Evolutionary conservation across 192 early-diverging fungal species (phyloP).

Genomic region (Umbelopsis ramanniana): DNA sequence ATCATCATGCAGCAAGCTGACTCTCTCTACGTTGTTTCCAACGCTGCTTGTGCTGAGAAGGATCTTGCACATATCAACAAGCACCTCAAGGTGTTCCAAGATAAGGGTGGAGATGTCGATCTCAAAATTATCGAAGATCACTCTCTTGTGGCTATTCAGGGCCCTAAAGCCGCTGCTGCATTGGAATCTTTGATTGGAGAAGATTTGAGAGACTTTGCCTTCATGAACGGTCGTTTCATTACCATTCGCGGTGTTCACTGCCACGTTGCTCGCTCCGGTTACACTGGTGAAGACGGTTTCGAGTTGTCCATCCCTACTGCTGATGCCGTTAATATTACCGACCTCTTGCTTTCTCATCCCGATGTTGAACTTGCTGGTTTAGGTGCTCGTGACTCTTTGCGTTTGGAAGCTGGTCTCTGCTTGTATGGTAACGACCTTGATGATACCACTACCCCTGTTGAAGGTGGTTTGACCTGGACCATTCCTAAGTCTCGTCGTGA

Average conservation of each 20-base stretch:
- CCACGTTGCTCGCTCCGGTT: conserved; percentile 94
- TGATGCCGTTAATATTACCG: conserved; percentile 70
- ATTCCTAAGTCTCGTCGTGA: conserved; percentile 82
- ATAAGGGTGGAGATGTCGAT: conserved; percentile 89
- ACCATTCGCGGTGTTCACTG: conserved; percentile 77
- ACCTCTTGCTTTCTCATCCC: conserved; percentile 67
- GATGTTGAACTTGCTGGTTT: conserved; percentile 92
- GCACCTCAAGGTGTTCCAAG: conserved; percentile 80
- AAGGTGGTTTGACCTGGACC: conserved; percentile 94
- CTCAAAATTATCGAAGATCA: conserved; percentile 85
- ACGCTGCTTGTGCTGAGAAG: conserved; percentile 97
- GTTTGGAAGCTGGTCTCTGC: conserved; percentile 96
- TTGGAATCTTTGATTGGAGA: conserved; percentile 61
- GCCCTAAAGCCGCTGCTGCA: conserved; percentile 77
- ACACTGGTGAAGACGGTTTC: conserved; percentile 99
- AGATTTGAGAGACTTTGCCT: conserved; percentile 75
- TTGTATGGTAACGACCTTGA: conserved; percentile 96
- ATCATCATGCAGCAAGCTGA: conserved; percentile 88
- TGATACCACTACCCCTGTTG: conserved; percentile 90
- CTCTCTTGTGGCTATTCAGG: conserved; percentile 92
- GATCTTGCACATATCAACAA: conserved; percentile 88
- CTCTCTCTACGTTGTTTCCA: conserved; percentile 90
- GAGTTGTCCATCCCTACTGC: conserved; percentile 89
- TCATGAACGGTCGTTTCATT: conserved; percentile 84
- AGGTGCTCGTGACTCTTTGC: conserved; percentile 92